Evolutionary conservation across 2,329 filamentous ascomycete species (phyloP), one percentile per base, ranked within the genome.

Genomic region (Pseudocercospora pini-densiflorae): DNA sequence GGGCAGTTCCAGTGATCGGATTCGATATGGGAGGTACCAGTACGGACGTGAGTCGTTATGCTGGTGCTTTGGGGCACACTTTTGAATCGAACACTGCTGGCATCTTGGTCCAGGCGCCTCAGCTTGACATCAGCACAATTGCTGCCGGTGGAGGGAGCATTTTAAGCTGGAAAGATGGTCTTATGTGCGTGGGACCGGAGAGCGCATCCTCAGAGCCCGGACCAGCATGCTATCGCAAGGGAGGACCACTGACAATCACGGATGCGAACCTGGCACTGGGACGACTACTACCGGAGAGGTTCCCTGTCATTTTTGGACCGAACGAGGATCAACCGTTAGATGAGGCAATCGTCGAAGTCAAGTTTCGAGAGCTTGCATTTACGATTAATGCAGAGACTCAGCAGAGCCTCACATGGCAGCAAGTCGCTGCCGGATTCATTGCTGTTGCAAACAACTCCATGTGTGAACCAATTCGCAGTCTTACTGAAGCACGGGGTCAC

Each of bases 401-500:
- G 12, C 87, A 87, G 10, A 87, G 87, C 72, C 85, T 82, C 7
- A 89, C 85, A 1, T 81, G 90, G 0, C 92, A 96, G 73, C 91
- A 95, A 75, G 90, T 96, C 8, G 93, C 93, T 0, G 91, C 91
- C 71, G 93, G 93, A 0, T 96, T 95, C 76, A 82, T 96, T 74
- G 90, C 91, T 3, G 91, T 96, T 49, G 92, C 92, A 1, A 94
- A 95, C 73, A 92, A 94, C 78, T 88, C 91, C 10, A 95, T 96
- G 92, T 92, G 90, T 2, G 84, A 92, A 40, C 93, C 93, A 0
- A 97, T 97, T 68, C 85, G 93, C 24, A 93, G 92, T 36, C 86
- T 97, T 68, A 97, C 93, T 0, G 93, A 97, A 78, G 93, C 92
- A 23, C 92, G 93, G 76, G 93, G 93, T 0, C 92, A 94, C 70